These are phyloP conservation scores for Sechiopsis laciniata DNA, from an alignment of 306 rosid genomes.

Conservation along the genomic window DNA sequence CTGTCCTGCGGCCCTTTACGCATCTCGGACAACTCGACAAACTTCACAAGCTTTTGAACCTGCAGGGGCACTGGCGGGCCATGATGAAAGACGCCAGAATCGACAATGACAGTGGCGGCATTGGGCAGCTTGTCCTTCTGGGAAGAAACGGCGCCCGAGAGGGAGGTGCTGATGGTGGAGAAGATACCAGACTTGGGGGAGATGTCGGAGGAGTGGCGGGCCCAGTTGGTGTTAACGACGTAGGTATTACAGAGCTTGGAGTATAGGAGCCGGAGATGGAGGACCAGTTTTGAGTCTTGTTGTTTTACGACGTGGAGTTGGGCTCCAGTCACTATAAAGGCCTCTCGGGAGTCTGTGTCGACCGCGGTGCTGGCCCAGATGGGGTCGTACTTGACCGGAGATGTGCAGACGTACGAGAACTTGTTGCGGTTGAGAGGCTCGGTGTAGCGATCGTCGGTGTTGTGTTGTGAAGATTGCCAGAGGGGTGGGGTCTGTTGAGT, in stretches of 20 bases:
- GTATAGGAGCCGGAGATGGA: conserved; percentile 65
- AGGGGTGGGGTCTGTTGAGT: conserved; percentile 27
- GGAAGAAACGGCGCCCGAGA: conserved; percentile 34
- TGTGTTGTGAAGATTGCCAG: conserved; percentile 64
- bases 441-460: conserved; percentile 39
- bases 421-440: conserved; percentile 57
- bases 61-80: conserved; percentile 75
- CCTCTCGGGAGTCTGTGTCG: conserved; percentile 19
- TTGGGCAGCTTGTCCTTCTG: conserved; percentile 30
- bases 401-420: conserved; percentile 62
- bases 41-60: conserved; percentile 55
- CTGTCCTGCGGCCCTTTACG: conserved; percentile 69
- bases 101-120: conserved; percentile 37
- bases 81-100: conserved; percentile 65
- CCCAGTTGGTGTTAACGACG: conserved; percentile 57
- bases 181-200: conserved; percentile 59
- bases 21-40: conserved; percentile 53
- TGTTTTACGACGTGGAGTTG: conserved; percentile 61
- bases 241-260: conserved; percentile 44
- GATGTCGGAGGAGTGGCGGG: conserved; percentile 37
- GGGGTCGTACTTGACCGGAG: conserved; percentile 57
- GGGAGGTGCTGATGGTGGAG: conserved; percentile 55
- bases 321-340: conserved; percentile 78
- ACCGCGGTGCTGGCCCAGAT: conserved; percentile 29
- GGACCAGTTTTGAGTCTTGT: conserved; percentile 49